phyloP scores from a whole-genome alignment of 108 stramenopile species.

The Skeletonema menzelii region DNA sequence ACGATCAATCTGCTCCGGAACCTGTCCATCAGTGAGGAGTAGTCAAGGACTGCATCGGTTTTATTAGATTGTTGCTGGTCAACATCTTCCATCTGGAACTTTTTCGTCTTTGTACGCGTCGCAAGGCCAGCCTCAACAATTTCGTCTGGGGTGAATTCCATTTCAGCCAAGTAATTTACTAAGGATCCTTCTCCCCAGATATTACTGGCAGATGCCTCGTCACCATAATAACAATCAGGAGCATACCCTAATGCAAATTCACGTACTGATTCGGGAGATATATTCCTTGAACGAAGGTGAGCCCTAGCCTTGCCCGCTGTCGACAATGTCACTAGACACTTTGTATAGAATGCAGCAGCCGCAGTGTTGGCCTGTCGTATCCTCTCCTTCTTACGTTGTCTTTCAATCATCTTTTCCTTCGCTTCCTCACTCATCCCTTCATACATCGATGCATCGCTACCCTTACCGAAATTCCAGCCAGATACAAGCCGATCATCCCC shows the following conservation, averaged over 20 bases:
- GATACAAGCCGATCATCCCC: slow-evolving; percentile 31
- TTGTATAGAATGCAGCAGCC: slow-evolving; percentile 86
- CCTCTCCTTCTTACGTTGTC: slow-evolving; percentile 52
- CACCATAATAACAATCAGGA: slow-evolving; percentile 77
- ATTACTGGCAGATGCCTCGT: slow-evolving; percentile 19
- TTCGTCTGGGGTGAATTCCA: slow-evolving; percentile 71
- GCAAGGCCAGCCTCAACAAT: slow-evolving; percentile 90
- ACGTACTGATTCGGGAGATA: slow-evolving; percentile 65
- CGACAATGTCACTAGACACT: slow-evolving; percentile 60
- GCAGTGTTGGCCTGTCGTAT: slow-evolving; percentile 66
- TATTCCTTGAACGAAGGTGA: slow-evolving; percentile 65
- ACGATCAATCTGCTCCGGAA: slow-evolving; percentile 79
- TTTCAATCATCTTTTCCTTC: slow-evolving; percentile 27
- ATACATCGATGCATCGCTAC: background rate
- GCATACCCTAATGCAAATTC: slow-evolving; percentile 90
- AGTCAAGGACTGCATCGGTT: slow-evolving; percentile 14
- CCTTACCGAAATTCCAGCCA: slow-evolving; percentile 4
- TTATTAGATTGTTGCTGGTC: background rate
- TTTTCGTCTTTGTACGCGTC: slow-evolving; percentile 46
- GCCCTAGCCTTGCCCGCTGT: slow-evolving; percentile 69
- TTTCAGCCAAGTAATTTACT: slow-evolving; percentile 67
- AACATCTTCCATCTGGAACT: background rate
- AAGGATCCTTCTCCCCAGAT: slow-evolving; percentile 74
- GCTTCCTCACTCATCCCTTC: slow-evolving; percentile 26
- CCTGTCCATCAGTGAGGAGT: slow-evolving; percentile 67